Evolutionary conservation across 129 eudicot genomes (phyloP).

Genomic region (Deinandra increscens): DNA sequence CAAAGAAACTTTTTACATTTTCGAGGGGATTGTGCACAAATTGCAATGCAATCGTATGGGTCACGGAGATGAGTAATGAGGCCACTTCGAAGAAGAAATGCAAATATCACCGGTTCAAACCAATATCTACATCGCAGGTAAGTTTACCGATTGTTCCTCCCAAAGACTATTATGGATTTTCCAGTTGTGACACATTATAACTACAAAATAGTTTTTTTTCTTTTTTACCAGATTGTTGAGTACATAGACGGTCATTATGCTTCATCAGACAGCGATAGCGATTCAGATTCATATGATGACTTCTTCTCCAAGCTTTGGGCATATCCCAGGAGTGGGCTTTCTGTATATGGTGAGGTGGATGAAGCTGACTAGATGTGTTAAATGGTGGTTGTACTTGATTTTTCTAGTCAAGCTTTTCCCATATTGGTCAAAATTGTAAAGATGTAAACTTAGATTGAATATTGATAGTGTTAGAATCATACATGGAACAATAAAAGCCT

Average conservation of each 20-base stretch:
- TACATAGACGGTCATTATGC: conserved; percentile 39
- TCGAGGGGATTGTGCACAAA: conserved; percentile 64
- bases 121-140: conserved; percentile 58
- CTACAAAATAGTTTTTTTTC: conserved; percentile 13
- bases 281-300: conserved; percentile 45
- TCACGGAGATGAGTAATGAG: conserved; percentile 34
- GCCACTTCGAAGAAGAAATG: conserved; percentile 23
- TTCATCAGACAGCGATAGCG: conserved; percentile 63
- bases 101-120: conserved; percentile 43
- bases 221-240: conserved; percentile 54
- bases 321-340: conserved; percentile 29
- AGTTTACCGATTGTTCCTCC: neutral
- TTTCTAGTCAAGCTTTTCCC: neutral
- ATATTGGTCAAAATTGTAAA: neutral
- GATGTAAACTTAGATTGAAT: neutral
- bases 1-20: conserved; percentile 40
- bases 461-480: neutral
- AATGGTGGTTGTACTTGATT: conserved; percentile 5
- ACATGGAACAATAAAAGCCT: neutral
- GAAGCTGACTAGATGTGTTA: conserved; percentile 2
- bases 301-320: conserved; percentile 61
- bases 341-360: neutral
- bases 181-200: neutral
- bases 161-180: neutral
- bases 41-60: conserved; percentile 64